phyloP scores from a whole-genome alignment of 2,329 filamentous ascomycete genomes.

The Meredithiella fracta region DNA sequence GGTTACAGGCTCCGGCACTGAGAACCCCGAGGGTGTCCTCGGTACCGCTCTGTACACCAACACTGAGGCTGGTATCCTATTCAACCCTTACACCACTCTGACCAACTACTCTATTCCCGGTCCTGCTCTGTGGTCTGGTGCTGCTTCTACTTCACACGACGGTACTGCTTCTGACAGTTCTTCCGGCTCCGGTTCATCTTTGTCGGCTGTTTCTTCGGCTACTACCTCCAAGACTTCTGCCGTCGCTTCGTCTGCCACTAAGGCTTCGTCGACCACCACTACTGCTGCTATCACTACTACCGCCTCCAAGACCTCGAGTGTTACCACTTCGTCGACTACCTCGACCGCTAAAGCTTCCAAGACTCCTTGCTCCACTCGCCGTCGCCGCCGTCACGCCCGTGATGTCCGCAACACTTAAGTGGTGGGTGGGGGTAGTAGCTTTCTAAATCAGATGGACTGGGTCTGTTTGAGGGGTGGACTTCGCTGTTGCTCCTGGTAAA shows the following conservation, averaged over 20 bases:
- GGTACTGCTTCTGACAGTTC: conserved; percentile 12
- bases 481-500: neutral
- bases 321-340: neutral
- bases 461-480: neutral
- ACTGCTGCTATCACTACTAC: neutral
- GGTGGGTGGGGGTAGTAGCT: neutral
- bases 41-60: conserved; percentile 20
- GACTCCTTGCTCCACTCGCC: neutral
- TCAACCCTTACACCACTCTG: conserved; percentile 21
- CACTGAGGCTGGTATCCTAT: conserved; percentile 21
- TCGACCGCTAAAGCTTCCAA: neutral
- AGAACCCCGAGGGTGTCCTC: conserved; percentile 20
- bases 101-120: conserved; percentile 19
- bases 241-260: neutral
- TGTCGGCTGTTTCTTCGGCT: neutral
- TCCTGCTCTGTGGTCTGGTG: conserved; percentile 17
- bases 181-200: conserved; percentile 13
- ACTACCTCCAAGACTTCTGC: neutral
- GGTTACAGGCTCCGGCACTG: conserved; percentile 25
- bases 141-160: conserved; percentile 5
- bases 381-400: conserved; percentile 10
- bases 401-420: neutral
- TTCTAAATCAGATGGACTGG: neutral
- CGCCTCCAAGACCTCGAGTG: neutral
- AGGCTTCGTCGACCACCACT: neutral